These are phyloP conservation scores for Iris pallida DNA, from an alignment of 116 monocot genomes.

Conservation along the genomic window DNA sequence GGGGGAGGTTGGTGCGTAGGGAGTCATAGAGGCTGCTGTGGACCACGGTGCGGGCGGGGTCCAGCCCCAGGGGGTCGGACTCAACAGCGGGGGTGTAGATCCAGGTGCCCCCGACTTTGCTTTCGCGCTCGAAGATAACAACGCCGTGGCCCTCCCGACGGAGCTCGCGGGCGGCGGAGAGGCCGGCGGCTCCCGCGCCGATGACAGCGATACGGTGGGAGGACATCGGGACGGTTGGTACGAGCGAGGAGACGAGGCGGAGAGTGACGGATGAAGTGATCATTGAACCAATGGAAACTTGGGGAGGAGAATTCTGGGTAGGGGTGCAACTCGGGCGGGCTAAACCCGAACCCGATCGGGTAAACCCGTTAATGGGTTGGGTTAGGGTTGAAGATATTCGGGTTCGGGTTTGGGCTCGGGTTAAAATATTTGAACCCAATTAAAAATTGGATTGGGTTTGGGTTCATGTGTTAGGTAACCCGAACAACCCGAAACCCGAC, in stretches of 20 bases:
- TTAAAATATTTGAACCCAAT: too few relatives aligned
- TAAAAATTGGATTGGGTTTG: too few relatives aligned
- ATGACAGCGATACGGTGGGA: conserved; percentile 50
- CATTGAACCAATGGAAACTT: too few relatives aligned
- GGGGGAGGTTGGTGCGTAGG: conserved; percentile 82
- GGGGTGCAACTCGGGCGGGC: too few relatives aligned
- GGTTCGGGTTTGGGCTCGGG: too few relatives aligned
- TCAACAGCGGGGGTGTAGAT: conserved; percentile 56
- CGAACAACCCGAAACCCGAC: too few relatives aligned
- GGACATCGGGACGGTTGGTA: background rate
- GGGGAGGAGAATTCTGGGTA: too few relatives aligned
- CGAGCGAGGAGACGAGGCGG: background rate
- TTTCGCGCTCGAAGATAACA: conserved; percentile 71
- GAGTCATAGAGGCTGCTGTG: conserved; percentile 79
- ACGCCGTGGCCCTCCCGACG: conserved; percentile 53
- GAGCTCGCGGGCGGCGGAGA: conserved; percentile 73
- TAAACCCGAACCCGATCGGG: too few relatives aligned
- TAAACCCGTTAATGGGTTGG: too few relatives aligned
- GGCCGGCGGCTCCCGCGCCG: conserved; percentile 79
- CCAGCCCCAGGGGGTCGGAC: conserved; percentile 51
- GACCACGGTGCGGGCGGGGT: conserved; percentile 34
- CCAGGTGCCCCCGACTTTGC: conserved; percentile 75
- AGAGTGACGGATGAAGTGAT: background rate
- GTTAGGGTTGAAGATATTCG: too few relatives aligned
- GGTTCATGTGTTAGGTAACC: too few relatives aligned